Base-by-base conservation (phyloP, 352 stramenopile genomes). In the Phytophthora crassamura region DNA sequence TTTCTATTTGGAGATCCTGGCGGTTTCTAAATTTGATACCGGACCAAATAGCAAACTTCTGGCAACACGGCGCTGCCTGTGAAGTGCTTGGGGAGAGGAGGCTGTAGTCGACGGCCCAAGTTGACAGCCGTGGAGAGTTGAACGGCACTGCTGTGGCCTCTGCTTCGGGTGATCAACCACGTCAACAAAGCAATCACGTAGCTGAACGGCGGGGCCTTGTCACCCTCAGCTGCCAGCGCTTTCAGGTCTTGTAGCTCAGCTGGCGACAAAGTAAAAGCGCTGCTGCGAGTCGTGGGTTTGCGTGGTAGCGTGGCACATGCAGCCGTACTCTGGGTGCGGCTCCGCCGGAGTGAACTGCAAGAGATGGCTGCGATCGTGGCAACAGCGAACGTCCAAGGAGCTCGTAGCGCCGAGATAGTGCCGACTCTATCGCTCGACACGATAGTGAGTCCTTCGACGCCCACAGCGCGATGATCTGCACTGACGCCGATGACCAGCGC, bases 61-160 rank as follows among this genome's bases (percentile, higher is more conserved):
- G 42, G 42, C 10, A 62, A 33, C 12, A 62, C 42, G 5, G 42
- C 42, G 22, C 55, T 62, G 18, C 33, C 54, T 8, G 55, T 64
- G 43, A 56, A 64, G 3, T 36, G n/a, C 6, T 56, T 12, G 3
- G 40, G 43, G 2, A 64, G 42, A 25, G 43, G 32, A 9, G 43
- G 43, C n/a, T 56, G 42, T 3, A 64, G 10, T 14, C 42, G 22
- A 7, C 55, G 43, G 9, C 55, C 43, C 22, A 64, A 30, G n/a
- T 64, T 64, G 14, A 64, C 34, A 28, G 43, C 55, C n/a, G 55
- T 64, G 28, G 25, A 49, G 33, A 55, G 34, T 42, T 56, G 42
- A n/a, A 64, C 55, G 22, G 15, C 36, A 7, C 34, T 22, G 35
- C 12, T n/a, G 15, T 56, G 22, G 14, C 34, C 55, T 56, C 55